phyloP scores from a whole-genome alignment of 225 moss, liverwort and hornwort species.

The Ulota crispa region DNA sequence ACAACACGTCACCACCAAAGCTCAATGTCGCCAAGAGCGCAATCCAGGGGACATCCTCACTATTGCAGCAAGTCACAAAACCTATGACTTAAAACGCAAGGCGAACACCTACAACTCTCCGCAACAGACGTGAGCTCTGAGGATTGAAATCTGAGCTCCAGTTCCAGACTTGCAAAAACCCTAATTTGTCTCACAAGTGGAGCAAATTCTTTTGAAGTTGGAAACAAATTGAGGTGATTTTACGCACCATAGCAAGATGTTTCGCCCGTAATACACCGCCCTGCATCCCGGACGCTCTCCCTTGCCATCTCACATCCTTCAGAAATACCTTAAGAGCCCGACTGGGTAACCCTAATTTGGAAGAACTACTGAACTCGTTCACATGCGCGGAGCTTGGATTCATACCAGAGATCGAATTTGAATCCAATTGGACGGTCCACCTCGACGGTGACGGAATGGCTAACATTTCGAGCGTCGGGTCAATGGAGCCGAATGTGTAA shows the following conservation, averaged over 20 bases:
- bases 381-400: not conserved
- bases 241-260: constrained; percentile 18
- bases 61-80: not conserved
- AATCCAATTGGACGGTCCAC: not conserved
- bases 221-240: not conserved
- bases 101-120: not conserved
- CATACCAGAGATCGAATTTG: not conserved
- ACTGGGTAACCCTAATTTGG: constrained; percentile 6
- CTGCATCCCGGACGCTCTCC: constrained; percentile 3
- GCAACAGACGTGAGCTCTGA: not conserved
- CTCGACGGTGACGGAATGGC: constrained; percentile 18
- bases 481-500: not conserved
- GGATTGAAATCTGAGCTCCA: constrained; percentile 7
- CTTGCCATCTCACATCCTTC: constrained; percentile 19
- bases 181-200: not conserved
- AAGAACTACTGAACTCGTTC: constrained; percentile 15
- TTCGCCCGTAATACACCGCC: not conserved
- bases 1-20: constrained; percentile 1
- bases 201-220: not conserved
- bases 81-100: not conserved
- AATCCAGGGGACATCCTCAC: not conserved
- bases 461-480: constrained; percentile 18
- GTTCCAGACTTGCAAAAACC: not conserved
- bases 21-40: not conserved
- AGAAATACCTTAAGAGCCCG: not conserved